A percentile compares a stretch with the other conserved stretches of the same genome.
Evolutionary conservation across 768 basidiomycete genomes (phyloP).

Genomic region (button mushroom (Agaricus bisporus)): DNA sequence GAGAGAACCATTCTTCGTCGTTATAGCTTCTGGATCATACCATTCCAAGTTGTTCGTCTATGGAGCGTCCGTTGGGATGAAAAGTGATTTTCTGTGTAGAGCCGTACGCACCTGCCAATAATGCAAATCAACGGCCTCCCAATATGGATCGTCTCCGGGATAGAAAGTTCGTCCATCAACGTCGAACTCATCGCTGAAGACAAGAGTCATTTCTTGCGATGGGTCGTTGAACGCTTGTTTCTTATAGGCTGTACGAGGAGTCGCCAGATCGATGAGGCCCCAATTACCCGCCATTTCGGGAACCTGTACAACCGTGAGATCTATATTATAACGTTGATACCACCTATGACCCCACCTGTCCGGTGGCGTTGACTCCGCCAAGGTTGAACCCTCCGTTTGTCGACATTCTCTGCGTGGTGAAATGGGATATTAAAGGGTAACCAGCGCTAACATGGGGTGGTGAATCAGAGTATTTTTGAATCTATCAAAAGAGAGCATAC

Average conservation of each 20-base stretch:
- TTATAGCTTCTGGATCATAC: constrained; percentile 80
- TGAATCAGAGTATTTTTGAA: not conserved
- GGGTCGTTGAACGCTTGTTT: constrained; percentile 48
- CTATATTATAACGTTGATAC: not conserved
- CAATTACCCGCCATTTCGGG: constrained; percentile 57
- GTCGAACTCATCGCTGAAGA: constrained; percentile 91
- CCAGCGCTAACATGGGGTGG: constrained; percentile 39
- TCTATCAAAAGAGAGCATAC: constrained; percentile 30
- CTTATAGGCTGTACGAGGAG: constrained; percentile 55
- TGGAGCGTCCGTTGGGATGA: not conserved
- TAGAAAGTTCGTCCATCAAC: constrained; percentile 74
- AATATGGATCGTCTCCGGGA: constrained; percentile 85
- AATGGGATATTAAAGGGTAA: constrained; percentile 57
- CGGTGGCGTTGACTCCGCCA: constrained; percentile 71
- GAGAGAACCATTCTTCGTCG: constrained; percentile 68
- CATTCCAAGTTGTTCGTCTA: constrained; percentile 78
- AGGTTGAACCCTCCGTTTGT: constrained; percentile 62
- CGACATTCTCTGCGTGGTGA: constrained; percentile 37
- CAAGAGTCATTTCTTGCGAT: constrained; percentile 51
- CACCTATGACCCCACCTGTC: constrained; percentile 42
- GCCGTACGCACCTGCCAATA: constrained; percentile 58
- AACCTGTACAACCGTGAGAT: constrained; percentile 29
- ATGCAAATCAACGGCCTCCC: constrained; percentile 80
- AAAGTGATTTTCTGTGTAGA: not conserved
- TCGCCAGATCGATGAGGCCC: constrained; percentile 72